These are phyloP conservation scores for Neovahlkampfia damariscottae DNA, from an alignment of 78 protist genomes.

Conservation along the genomic window DNA sequence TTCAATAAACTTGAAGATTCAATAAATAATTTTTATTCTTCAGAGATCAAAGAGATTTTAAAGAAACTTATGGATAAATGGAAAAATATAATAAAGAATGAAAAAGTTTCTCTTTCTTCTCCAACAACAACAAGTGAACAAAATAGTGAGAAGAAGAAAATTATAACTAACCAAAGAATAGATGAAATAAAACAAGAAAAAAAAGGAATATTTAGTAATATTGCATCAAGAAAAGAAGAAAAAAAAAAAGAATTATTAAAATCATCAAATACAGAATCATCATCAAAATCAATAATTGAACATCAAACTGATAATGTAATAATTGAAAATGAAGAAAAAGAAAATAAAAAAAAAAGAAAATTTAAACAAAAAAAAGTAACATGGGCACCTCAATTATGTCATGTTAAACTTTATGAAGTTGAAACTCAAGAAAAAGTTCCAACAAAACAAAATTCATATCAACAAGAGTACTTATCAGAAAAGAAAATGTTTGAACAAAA, in stretches of 20 bases:
- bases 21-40: background rate
- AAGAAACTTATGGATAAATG: background rate
- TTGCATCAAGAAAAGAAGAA: no score
- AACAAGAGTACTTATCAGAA: background rate
- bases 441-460: constrained; percentile 1
- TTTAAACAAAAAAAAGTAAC: background rate
- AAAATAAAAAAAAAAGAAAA: background rate
- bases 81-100: background rate
- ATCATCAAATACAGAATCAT: background rate
- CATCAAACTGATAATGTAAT: no score
- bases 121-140: background rate
- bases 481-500: background rate
- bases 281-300: background rate
- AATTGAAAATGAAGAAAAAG: background rate
- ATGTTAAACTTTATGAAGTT: no score
- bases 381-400: no score
- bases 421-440: background rate
- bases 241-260: no score
- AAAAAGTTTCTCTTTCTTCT: background rate
- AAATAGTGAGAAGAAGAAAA: background rate
- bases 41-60: background rate
- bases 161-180: background rate
- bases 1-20: background rate
- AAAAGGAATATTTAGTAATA: no score
- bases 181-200: no score